Base-by-base conservation (phyloP, 2,329 filamentous ascomycete species). In the Ascochyta clinopodiicola region DNA sequence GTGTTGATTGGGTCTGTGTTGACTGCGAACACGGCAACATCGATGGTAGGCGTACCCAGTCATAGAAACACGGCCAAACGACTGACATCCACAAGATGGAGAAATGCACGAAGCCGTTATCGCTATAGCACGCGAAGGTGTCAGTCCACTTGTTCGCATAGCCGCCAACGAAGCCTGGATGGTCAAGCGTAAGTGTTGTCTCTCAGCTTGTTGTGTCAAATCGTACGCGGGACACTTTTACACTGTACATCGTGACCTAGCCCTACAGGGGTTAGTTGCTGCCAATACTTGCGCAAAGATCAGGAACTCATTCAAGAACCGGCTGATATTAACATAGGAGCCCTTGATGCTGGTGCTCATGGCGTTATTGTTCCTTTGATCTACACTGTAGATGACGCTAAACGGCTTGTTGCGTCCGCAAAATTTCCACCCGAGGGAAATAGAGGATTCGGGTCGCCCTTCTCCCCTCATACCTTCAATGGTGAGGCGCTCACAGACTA, bases 161-260 rank as follows among this genome's bases (percentile, higher is more conserved):
- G 78, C 82, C 13, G 82, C 82, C 24, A 84, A 84, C 51, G 82
- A 86, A 72, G 77, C 80, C 43, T 86, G 83, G 84, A 85, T 86
- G 83, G 82, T 86, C 54, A 86, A 87, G 68, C 76, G 84, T 79
- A 69, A 54, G 74, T 64, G 5, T 40, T 8, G 6, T 40, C 12
- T 27, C 21, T 25, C 7, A 6, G 10, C 8, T 38, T 13, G 17
- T 22, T 17, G 2, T 38, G 4, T 10, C 9, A n/a, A 3, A 22
- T 9, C 10, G 17, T 22, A 19, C 17, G 9, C 17, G 15, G 13
- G 19, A 9, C 8, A 38, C 29, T 31, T 31, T 8, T 31, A 13
- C 12, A 13, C 12, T 13, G 4, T 31, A 17, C 17, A 17, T 17
- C 17, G 17, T 17, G 17, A 17, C 17, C 17, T 17, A 17, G 17